A percentile compares a stretch with the other conserved stretches of the same genome.
phyloP scores from a whole-genome alignment of 176 grass and related monocot species.

The Oryza rufipogon region DNA sequence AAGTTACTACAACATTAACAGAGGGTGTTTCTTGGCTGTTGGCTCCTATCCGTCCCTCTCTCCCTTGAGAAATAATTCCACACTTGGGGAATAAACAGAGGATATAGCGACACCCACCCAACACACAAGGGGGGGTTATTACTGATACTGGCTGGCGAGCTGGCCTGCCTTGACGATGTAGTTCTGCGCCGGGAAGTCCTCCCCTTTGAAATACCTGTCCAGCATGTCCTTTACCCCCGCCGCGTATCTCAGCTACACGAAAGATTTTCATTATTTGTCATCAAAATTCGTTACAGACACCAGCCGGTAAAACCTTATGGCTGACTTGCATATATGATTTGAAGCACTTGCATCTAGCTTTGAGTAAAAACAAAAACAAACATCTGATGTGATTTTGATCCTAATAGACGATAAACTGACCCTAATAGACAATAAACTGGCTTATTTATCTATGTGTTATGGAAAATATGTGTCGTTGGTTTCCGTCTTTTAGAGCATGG shows the following conservation, averaged over 20 bases:
- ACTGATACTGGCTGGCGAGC: conserved; percentile 69
- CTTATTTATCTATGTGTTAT: too few relatives aligned
- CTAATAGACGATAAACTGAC: too few relatives aligned
- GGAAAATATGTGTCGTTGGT: too few relatives aligned
- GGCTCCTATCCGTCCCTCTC: conserved; percentile 1
- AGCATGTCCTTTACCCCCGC: conserved; percentile 87
- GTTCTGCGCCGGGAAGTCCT: conserved; percentile 77
- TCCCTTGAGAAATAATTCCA: neutral
- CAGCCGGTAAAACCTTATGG: neutral
- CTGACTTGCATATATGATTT: neutral
- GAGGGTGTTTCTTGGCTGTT: neutral
- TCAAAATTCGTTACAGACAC: neutral
- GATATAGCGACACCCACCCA: neutral
- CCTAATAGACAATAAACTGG: too few relatives aligned
- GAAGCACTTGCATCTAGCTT: neutral
- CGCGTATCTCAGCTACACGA: conserved; percentile 66
- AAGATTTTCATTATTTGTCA: neutral
- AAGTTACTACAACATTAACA: neutral
- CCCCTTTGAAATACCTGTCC: conserved; percentile 85
- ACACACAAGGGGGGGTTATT: conserved; percentile 12
- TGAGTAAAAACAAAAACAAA: neutral
- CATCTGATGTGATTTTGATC: neutral
- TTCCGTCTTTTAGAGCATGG: too few relatives aligned
- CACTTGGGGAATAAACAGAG: neutral
- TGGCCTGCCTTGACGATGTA: conserved; percentile 94